A percentile compares a stretch with the other conserved stretches of the same genome.
phyloP scores from a whole-genome alignment of 257 asterid genomes.

The Striga asiatica region DNA sequence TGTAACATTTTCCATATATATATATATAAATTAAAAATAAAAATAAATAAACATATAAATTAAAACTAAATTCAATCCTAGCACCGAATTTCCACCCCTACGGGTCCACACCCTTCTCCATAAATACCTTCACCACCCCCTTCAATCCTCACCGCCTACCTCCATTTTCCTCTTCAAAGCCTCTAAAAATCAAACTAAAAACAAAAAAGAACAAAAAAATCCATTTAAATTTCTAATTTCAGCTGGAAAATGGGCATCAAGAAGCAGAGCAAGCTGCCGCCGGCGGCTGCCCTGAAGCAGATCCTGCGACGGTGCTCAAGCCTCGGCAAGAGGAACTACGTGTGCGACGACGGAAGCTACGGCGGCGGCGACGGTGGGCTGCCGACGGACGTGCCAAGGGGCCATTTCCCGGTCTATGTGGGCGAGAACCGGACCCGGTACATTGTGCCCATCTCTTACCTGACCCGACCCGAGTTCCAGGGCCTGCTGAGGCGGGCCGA shows the following conservation, averaged over 20 bases:
- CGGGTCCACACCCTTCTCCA: background rate
- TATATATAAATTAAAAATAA: too few relatives aligned
- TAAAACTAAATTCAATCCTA: too few relatives aligned
- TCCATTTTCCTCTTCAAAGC: background rate
- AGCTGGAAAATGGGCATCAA: conserved; percentile 26
- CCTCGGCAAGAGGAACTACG: conserved; percentile 22
- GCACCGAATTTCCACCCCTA: background rate
- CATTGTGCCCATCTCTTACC: conserved; percentile 36
- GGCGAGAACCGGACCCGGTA: conserved; percentile 35
- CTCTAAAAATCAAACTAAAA: background rate
- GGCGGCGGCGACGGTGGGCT: background rate
- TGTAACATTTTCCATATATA: too few relatives aligned
- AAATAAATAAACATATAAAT: too few relatives aligned
- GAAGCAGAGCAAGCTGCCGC: conserved; percentile 19
- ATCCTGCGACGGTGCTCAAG: conserved; percentile 37
- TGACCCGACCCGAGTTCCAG: conserved; percentile 37
- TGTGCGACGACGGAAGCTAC: conserved; percentile 5
- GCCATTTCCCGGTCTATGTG: conserved; percentile 39
- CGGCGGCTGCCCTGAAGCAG: conserved; percentile 21
- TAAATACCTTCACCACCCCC: background rate
- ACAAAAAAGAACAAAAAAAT: background rate
- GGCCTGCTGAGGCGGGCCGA: conserved; percentile 32
- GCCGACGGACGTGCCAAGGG: conserved; percentile 38
- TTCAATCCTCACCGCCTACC: background rate
- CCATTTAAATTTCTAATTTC: background rate